Conservation (phyloP, 768 basidiomycete genomes). For the Mycena haematopus region DNA sequence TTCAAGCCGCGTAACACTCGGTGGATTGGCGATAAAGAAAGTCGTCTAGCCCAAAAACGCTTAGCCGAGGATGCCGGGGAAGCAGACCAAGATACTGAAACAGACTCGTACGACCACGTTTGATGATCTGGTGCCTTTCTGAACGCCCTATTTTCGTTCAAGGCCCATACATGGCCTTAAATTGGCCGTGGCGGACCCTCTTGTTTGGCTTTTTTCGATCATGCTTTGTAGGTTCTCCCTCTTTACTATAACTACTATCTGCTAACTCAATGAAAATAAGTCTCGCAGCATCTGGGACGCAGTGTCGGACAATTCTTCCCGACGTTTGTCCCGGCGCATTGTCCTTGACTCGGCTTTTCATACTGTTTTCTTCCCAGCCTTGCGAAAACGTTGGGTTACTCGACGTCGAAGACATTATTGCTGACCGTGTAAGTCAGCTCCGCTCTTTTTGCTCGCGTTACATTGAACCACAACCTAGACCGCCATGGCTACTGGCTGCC, state of each 20-base stretch:
- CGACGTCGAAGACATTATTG: conserved; percentile 49
- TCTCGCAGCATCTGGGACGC: conserved; percentile 44
- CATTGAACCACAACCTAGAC: conserved; percentile 36
- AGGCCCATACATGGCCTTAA: conserved; percentile 44
- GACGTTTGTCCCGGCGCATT: conserved; percentile 40
- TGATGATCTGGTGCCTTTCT: not conserved
- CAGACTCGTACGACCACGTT: conserved; percentile 45
- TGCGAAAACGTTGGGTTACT: conserved; percentile 51
- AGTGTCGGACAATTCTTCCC: conserved; percentile 55
- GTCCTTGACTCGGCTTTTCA: not conserved
- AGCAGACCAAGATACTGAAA: conserved; percentile 48
- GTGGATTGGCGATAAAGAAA: conserved; percentile 48
- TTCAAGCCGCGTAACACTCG: conserved; percentile 51
- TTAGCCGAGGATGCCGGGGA: conserved; percentile 55
- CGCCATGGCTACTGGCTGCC: conserved; percentile 51
- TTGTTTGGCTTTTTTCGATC: conserved; percentile 47
- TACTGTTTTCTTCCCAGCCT: conserved; percentile 34
- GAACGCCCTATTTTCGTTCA: conserved; percentile 19
- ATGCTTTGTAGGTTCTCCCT: conserved; percentile 38
- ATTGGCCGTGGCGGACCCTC: conserved; percentile 47
- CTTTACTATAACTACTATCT: not conserved
- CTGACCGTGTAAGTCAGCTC: conserved; percentile 47
- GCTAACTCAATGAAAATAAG: conserved; percentile 17
- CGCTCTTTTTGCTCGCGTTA: not conserved
- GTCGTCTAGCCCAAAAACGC: conserved; percentile 50